Conservation (phyloP, 345 rosid genomes). For the Ricinus communis region DNA sequence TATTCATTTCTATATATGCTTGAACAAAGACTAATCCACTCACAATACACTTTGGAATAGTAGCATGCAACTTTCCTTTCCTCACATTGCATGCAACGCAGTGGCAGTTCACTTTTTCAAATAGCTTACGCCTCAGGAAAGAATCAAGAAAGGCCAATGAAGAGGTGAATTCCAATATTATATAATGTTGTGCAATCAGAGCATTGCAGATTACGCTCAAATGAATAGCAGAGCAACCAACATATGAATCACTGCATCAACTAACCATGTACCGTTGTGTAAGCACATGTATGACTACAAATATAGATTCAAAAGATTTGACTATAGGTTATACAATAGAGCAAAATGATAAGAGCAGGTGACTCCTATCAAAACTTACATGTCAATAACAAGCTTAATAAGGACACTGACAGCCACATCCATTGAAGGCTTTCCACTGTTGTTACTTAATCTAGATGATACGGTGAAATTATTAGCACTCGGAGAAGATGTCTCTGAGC, state of each 20-base stretch:
- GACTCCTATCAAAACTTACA: conserved; percentile 45
- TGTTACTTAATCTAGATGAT: conserved; percentile 76
- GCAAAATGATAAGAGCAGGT: neutral
- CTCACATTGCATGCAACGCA: neutral
- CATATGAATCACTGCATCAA: conserved; percentile 11
- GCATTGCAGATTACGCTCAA: neutral
- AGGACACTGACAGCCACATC: conserved; percentile 99
- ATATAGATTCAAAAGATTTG: neutral
- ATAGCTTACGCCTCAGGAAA: neutral
- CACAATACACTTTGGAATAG: neutral
- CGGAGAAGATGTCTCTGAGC: conserved; percentile 71
- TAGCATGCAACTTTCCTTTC: neutral
- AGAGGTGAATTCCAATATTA: neutral
- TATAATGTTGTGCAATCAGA: neutral
- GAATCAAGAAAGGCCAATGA: neutral
- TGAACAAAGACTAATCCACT: neutral
- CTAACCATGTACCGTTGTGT: conserved; percentile 15
- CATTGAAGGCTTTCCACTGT: conserved; percentile 80
- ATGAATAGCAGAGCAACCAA: conserved; percentile 1
- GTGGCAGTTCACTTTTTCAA: neutral
- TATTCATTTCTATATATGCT: neutral
- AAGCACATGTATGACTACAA: neutral
- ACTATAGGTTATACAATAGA: neutral
- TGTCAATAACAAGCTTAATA: conserved; percentile 93
- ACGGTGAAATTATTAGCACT: conserved; percentile 60